Conservation (phyloP, 768 basidiomycete genomes). For the Pisolithus marmoratus region DNA sequence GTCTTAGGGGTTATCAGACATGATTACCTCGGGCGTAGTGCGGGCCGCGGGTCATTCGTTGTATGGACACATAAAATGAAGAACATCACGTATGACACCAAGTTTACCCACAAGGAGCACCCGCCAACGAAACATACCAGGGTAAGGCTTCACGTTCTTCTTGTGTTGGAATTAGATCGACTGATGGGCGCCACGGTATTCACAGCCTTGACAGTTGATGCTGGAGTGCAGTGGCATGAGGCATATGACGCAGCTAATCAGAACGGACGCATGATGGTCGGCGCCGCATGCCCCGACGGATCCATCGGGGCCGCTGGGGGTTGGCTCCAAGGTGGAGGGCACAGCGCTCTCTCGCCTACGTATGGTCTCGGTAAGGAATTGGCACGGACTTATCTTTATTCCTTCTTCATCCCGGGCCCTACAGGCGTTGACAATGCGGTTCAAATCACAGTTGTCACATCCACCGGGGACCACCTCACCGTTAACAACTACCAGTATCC, state of each 20-base stretch:
- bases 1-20: too few relatives aligned
- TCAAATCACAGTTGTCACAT: slow-evolving; percentile 30
- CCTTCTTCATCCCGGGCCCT: too few relatives aligned
- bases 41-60: not conserved
- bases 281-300: slow-evolving; percentile 33
- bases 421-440: too few relatives aligned
- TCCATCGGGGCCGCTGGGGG: slow-evolving; percentile 45
- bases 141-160: too few relatives aligned
- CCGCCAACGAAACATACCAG: too few relatives aligned
- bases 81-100: slow-evolving; percentile 29
- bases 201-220: too few relatives aligned
- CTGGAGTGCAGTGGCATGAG: slow-evolving; percentile 28
- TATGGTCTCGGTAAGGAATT: slow-evolving; percentile 36
- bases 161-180: not conserved
- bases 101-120: slow-evolving; percentile 29
- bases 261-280: slow-evolving; percentile 37
- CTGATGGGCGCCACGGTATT: too few relatives aligned
- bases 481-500: slow-evolving; percentile 36
- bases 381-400: too few relatives aligned
- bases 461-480: slow-evolving; percentile 34
- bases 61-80: not conserved
- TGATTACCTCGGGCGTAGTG: not conserved
- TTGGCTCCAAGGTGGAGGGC: slow-evolving; percentile 46
- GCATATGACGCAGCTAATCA: slow-evolving; percentile 34
- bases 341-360: slow-evolving; percentile 33